Base-by-base conservation (phyloP, 176 grass and related monocot genomes). In the Raddia guianensis region DNA sequence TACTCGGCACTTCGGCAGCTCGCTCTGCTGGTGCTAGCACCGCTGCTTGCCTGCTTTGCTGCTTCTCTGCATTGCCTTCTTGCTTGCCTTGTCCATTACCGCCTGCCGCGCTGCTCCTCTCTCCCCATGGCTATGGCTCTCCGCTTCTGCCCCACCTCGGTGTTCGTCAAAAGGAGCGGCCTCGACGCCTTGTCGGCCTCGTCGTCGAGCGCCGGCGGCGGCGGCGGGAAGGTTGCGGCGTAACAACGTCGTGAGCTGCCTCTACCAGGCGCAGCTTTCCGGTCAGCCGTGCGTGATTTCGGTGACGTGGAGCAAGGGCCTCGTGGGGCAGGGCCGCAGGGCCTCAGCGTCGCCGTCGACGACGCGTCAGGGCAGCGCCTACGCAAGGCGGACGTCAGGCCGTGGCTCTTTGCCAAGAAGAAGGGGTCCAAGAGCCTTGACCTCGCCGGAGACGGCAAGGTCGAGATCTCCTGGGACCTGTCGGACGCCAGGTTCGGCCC, bases 401-500 rank as follows among this genome's bases (percentile, higher is more conserved):
- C 70, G 2, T 89, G 81, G 81, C 68, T 84, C 18, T 89, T 84
- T 69, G 69, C 87, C 6, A 80, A 52, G 37, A 79, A 58, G 77
- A 89, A 76, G 66, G 82, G 82, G 0, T 89, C 76, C 34, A 85
- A 76, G 48, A 71, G 55, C 48, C 37, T 77, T 20, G 72, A 82
- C 9, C 70, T 43, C 5, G 70, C 46, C 11, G 12, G 48, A 15
- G 35, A 10, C 15, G 21, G 16, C 16, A 78, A 80, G 19, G 46
- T 89, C 11, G 76, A 65, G 20, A 70, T 89, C 46, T 89, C 80
- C 63, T 84, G 87, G 82, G 87, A 85, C 64, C 16, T 89, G 8
- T 81, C 82, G 4, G 15, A 35, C 7, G 82, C 87, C 14, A 84
- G 49, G 70, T 85, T 89, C 15, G 82, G 87, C 18, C 8, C 76